Evolutionary conservation across 2,329 filamentous ascomycete genomes (phyloP).

Genomic region (Diaporthe batatas): DNA sequence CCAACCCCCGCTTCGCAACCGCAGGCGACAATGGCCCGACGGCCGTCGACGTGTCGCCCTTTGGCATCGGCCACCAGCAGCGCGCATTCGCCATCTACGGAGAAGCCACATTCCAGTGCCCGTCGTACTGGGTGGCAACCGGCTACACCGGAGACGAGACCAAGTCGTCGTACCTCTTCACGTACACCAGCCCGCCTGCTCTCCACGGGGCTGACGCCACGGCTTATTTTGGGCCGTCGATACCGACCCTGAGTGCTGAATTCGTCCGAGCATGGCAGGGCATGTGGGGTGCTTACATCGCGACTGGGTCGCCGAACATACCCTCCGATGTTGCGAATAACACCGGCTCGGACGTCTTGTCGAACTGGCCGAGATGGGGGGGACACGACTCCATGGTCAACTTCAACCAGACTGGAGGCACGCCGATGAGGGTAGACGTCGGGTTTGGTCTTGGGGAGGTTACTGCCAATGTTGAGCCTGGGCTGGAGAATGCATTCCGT

Average conservation of each 20-base stretch:
- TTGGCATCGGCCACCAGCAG: conserved; percentile 9
- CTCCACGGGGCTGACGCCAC: not conserved
- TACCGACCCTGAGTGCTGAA: not conserved
- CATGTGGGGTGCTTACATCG: conserved; percentile 9
- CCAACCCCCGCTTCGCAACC: conserved; percentile 15
- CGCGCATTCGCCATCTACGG: conserved; percentile 18
- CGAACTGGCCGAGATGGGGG: conserved; percentile 18
- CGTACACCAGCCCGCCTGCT: conserved; percentile 15
- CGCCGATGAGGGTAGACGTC: not conserved
- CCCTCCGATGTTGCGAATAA: conserved; percentile 3
- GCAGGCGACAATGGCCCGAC: conserved; percentile 17
- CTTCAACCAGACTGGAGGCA: conserved; percentile 17
- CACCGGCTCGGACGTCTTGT: conserved; percentile 1
- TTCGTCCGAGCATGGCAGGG: conserved; percentile 2
- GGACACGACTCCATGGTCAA: not conserved
- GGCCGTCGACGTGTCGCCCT: conserved; percentile 13
- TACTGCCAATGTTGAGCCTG: not conserved
- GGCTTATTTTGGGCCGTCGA: conserved; percentile 2
- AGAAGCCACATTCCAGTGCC: not conserved
- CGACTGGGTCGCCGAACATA: conserved; percentile 3
- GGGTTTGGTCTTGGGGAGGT: not conserved
- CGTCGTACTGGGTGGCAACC: conserved; percentile 10
- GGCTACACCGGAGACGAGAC: not conserved
- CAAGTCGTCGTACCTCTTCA: conserved; percentile 27
- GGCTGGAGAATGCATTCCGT: conserved; percentile 10